Evolutionary conservation across 371 early-diverging fungal genomes (phyloP).

Genomic region (Syncephalis plumigaleata): DNA sequence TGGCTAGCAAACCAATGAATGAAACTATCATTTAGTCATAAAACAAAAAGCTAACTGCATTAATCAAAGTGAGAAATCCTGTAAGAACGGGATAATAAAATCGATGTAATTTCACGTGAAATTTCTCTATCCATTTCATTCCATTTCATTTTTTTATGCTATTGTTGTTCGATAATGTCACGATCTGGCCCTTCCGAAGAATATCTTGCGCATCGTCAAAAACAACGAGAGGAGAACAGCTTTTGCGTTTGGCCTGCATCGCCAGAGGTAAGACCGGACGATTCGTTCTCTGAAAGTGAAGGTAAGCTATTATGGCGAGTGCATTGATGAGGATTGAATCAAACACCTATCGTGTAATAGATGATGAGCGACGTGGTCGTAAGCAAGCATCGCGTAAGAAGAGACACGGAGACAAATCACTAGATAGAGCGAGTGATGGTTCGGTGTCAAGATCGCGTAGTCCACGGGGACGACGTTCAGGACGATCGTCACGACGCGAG

Average conservation of each 20-base stretch:
- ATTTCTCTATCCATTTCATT: too few relatives aligned
- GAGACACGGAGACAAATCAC: background rate
- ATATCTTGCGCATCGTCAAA: conserved; percentile 5
- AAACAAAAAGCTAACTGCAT: too few relatives aligned
- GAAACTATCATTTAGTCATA: too few relatives aligned
- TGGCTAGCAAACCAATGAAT: too few relatives aligned
- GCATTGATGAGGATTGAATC: conserved; percentile 6
- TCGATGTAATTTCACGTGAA: too few relatives aligned
- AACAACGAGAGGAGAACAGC: conserved; percentile 23
- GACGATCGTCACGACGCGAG: background rate
- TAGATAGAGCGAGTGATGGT: background rate
- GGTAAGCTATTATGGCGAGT: conserved; percentile 9
- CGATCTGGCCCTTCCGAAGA: too few relatives aligned
- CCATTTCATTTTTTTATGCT: too few relatives aligned
- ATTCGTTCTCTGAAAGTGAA: conserved; percentile 12
- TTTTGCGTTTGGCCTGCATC: conserved; percentile 53
- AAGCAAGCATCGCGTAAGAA: conserved; percentile 1
- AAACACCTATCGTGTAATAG: background rate
- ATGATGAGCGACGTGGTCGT: background rate
- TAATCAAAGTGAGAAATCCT: too few relatives aligned
- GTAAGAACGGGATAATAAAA: too few relatives aligned
- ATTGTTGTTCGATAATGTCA: too few relatives aligned
- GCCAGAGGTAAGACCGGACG: conserved; percentile 19
- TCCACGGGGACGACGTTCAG: conserved; percentile 2
- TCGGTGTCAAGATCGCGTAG: background rate